phyloP scores from a whole-genome alignment of 371 early-diverging fungal species.

The Rhizopus stolonifer region DNA sequence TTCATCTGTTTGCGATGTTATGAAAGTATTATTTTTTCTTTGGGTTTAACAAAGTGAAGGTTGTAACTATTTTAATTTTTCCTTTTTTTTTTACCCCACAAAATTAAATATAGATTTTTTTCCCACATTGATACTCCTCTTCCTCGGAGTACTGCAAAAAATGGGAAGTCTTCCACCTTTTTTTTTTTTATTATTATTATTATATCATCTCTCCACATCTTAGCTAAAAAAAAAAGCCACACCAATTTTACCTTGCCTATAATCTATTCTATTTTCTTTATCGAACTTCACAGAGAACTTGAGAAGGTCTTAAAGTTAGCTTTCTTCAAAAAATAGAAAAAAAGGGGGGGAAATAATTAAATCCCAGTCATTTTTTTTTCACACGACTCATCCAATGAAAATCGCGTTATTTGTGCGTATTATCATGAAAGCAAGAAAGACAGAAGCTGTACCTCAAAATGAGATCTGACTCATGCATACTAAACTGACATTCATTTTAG shows the following conservation, averaged over 20 bases:
- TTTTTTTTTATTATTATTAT: neutral
- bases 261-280: too few relatives aligned
- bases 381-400: slow-evolving; percentile 1
- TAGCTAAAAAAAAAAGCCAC: too few relatives aligned
- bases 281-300: too few relatives aligned
- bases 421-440: neutral
- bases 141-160: neutral
- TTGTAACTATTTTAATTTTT: too few relatives aligned
- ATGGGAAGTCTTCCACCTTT: neutral
- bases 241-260: too few relatives aligned
- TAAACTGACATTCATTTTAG: neutral
- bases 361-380: neutral
- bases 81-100: slow-evolving; percentile 1
- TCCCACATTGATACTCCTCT: neutral
- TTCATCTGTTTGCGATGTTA: too few relatives aligned
- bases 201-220: neutral
- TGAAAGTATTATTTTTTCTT: too few relatives aligned
- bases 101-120: neutral
- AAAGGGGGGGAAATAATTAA: too few relatives aligned
- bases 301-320: too few relatives aligned
- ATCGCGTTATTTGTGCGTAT: neutral
- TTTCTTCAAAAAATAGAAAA: too few relatives aligned
- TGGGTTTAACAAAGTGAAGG: too few relatives aligned
- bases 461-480: neutral
- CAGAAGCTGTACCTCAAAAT: neutral